Evolutionary conservation across 306 rosid genomes (phyloP), one percentile per base, ranked within the genome.

Genomic region (Styphnolobium japonicum): DNA sequence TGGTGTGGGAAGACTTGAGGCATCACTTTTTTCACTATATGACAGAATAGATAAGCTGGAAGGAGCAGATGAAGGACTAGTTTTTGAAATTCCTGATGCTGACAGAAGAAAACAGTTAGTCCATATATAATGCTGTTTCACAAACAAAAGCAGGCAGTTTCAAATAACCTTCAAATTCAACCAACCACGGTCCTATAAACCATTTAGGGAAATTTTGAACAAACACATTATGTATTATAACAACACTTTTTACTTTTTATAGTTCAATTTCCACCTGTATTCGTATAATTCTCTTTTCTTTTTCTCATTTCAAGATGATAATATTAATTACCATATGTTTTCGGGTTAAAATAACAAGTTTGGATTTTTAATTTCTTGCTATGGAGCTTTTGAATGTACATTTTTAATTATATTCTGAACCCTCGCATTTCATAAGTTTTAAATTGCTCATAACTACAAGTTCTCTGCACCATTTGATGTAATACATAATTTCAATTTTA

Each of bases 1-100:
- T 27, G 94, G 94, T 6, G 92, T 89, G 52, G 95, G 93, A 73
- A 88, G 93, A 83, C 77, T 87, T 45, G 90, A 86, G 68, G 75
- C 72, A 61, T 67, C 89, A 72, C 89, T 88, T 11, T 53, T 75
- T 43, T 74, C 89, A 66, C 87, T 82, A 51, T 18, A 79, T 25
- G 94, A 85, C 46, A 87, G 79, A 65, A 83, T 49, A 51, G 89
- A 80, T 60, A 81, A 48, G 79, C 75, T 79, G 39, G 93, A 83
- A 48, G 87, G 85, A 49, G 63, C 88, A 16, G 89, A 86, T 55
- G 94, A 86, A 82, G 80, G 84, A 43, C 89, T 79, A 7, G 86
- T 70, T 80, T 87, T 90, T 40, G 93, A 85, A 78, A 72, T 64
- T 80, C 88, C 96, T 52, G 88, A 88, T 64, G 66, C 84, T 84